Evolutionary conservation across 2,329 filamentous ascomycete genomes (phyloP).

Genomic region (Incumbomyces delicatus): DNA sequence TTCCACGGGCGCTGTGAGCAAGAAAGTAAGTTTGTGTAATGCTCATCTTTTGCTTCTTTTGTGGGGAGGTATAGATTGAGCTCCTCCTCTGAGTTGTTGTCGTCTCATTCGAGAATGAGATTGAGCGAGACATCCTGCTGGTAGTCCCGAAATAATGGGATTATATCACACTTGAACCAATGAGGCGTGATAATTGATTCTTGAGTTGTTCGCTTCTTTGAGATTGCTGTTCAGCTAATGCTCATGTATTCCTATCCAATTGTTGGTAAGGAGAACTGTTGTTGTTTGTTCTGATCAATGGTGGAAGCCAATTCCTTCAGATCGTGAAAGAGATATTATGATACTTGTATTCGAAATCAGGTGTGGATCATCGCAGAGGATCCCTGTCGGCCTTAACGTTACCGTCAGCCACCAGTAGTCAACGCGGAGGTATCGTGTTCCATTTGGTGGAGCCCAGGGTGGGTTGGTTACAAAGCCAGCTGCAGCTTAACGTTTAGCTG

Average conservation of each 20-base stretch:
- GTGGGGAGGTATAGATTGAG: slow-evolving; percentile 21
- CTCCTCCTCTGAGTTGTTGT: slow-evolving; percentile 13
- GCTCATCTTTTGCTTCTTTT: slow-evolving; percentile 68
- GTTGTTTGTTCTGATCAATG: not conserved
- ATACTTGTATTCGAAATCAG: slow-evolving; percentile 7
- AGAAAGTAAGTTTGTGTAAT: slow-evolving; percentile 98
- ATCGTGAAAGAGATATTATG: not conserved
- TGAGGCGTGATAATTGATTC: not conserved
- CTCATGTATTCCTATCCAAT: not conserved
- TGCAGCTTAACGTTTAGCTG: not conserved
- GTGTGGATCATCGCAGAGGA: too few species aligned
- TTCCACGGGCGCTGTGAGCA: slow-evolving; percentile 88
- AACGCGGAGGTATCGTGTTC: not conserved
- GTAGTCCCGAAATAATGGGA: slow-evolving; percentile 5
- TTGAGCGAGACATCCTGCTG: slow-evolving; percentile 21
- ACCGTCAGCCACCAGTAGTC: not conserved
- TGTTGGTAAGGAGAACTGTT: not conserved
- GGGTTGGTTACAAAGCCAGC: not conserved
- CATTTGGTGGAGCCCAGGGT: not conserved
- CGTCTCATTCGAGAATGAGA: slow-evolving; percentile 18
- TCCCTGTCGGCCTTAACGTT: not conserved
- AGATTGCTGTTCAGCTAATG: not conserved
- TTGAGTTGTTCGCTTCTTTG: not conserved
- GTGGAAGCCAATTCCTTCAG: too few species aligned
- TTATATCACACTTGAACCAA: slow-evolving; percentile 12